phyloP scores from a whole-genome alignment of 768 basidiomycete species.

The Leccinum disarticulatum region DNA sequence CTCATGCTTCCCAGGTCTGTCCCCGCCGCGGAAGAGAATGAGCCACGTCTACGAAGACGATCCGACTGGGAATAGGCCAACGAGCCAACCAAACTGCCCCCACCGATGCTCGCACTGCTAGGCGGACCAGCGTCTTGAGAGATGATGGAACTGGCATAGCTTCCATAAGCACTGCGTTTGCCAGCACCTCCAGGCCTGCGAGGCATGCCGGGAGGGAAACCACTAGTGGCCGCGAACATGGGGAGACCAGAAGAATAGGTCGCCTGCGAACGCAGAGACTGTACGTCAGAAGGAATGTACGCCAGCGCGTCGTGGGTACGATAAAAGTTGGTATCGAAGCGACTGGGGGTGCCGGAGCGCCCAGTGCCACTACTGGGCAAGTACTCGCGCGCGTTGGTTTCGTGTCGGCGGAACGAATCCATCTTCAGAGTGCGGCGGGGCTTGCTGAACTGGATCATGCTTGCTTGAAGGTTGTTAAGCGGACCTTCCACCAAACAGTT shows the following conservation, averaged over 20 bases:
- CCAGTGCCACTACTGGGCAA: constrained; percentile 39
- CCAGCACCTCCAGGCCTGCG: constrained; percentile 57
- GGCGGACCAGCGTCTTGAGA: constrained; percentile 85
- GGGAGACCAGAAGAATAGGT: constrained; percentile 92
- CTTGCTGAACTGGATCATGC: constrained; percentile 99
- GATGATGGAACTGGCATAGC: constrained; percentile 89
- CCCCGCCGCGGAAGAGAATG: constrained; percentile 75
- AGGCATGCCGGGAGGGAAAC: constrained; percentile 66
- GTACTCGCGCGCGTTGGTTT: constrained; percentile 87
- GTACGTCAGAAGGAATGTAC: constrained; percentile 93
- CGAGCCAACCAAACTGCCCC: constrained; percentile 45
- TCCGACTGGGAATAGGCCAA: constrained; percentile 92
- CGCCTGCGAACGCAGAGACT: constrained; percentile 95
- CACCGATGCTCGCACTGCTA: constrained; percentile 57
- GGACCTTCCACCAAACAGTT: constrained; percentile 93
- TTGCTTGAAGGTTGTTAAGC: constrained; percentile 91
- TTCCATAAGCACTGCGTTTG: constrained; percentile 74
- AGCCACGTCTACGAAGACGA: constrained; percentile 72
- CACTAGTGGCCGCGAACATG: constrained; percentile 70
- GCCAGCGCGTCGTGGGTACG: constrained; percentile 91
- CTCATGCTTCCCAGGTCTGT: constrained; percentile 78
- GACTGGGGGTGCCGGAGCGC: constrained; percentile 87
- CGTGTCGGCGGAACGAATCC: constrained; percentile 92
- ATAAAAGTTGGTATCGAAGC: constrained; percentile 95
- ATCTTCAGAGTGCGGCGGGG: constrained; percentile 90